Evolutionary conservation across 2,329 filamentous ascomycete species (phyloP).

Genomic region (Botrytis cinerea): DNA sequence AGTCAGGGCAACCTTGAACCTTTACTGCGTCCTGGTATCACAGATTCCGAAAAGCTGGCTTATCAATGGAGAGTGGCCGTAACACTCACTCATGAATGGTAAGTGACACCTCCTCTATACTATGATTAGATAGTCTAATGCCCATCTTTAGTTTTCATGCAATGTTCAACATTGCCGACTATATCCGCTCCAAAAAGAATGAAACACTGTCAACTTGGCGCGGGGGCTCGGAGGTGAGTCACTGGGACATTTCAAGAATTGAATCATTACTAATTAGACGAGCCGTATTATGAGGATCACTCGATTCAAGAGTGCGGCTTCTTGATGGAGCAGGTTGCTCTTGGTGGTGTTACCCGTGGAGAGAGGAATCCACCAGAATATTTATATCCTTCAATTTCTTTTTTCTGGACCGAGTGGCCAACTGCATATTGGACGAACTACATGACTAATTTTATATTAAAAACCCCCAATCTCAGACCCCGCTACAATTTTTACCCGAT

Average conservation of each 20-base stretch:
- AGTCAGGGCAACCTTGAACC: neutral
- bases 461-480: neutral
- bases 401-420: conserved; percentile 15
- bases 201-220: neutral
- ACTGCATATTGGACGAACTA: neutral
- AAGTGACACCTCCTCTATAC: neutral
- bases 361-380: neutral
- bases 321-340: neutral
- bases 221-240: neutral
- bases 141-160: neutral
- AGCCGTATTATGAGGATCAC: neutral
- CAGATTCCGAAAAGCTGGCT: conserved; percentile 3
- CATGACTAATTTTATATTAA: neutral
- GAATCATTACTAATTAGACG: neutral
- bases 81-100: conserved; percentile 15
- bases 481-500: conserved; percentile 3
- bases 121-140: neutral
- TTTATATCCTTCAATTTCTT: neutral
- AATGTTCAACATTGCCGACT: neutral
- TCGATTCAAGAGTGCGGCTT: neutral
- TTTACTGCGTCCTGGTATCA: neutral
- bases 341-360: neutral
- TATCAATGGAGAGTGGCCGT: conserved; percentile 16
- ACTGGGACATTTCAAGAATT: neutral
- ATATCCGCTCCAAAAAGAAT: neutral